These are phyloP conservation scores for Euphorbia schlechtendalii DNA, from an alignment of 441 rosid genomes.

Conservation along the genomic window DNA sequence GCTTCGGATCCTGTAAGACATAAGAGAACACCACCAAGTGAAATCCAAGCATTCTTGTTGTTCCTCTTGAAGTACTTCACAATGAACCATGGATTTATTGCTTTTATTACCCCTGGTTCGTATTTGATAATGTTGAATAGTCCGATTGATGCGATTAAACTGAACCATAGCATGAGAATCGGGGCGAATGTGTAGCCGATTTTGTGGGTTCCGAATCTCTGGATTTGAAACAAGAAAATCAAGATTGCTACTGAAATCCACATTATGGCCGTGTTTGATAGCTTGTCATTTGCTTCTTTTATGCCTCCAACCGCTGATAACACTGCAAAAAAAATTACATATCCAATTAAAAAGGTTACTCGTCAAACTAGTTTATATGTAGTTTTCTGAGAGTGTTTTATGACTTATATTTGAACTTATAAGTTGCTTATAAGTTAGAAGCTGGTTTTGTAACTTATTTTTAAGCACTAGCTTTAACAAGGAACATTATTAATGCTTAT, in stretches of 20 bases:
- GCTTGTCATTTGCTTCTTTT: conserved; percentile 20
- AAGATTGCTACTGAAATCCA: conserved; percentile 32
- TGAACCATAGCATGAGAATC: conserved; percentile 26
- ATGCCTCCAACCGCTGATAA: conserved; percentile 42
- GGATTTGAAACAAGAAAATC: conserved; percentile 29
- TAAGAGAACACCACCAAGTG: conserved; percentile 34
- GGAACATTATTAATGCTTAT: no score
- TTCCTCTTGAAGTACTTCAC: conserved; percentile 28
- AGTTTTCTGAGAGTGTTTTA: no score
- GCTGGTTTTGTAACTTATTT: no score
- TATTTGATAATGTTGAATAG: conserved; percentile 25
- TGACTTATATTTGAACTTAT: no score
- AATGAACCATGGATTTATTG: conserved; percentile 36
- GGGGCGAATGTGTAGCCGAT: conserved; percentile 36
- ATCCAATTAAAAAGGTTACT: no score
- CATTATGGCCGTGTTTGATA: conserved; percentile 24
- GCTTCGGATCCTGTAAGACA: conserved; percentile 30
- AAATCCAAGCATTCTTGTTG: conserved; percentile 29
- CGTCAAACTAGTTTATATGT: no score
- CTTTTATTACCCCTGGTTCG: conserved; percentile 25
- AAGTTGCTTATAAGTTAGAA: no score
- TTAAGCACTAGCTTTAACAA: no score
- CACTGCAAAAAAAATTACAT: conserved; percentile 26
- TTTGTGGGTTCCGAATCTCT: conserved; percentile 38
- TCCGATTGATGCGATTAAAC: conserved; percentile 23